phyloP scores from a whole-genome alignment of 805 yeast genomes.

The Yarrowia yakushimensis region DNA sequence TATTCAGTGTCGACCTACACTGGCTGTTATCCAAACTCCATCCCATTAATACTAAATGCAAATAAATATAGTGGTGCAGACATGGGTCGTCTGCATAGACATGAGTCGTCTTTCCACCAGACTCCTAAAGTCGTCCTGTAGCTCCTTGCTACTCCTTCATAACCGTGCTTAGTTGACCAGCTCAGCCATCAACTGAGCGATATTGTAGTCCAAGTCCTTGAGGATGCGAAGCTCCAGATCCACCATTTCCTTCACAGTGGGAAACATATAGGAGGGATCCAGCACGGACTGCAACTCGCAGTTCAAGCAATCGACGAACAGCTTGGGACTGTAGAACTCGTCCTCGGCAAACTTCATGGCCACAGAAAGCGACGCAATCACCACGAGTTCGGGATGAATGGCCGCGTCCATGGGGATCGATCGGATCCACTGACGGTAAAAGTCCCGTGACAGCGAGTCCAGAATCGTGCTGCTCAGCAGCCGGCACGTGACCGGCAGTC shows the following conservation, averaged over 20 bases:
- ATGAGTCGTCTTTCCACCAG: not conserved
- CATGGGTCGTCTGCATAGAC: too few species aligned
- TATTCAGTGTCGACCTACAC: not conserved
- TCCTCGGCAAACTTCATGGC: conserved; percentile 28
- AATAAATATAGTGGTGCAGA: conserved; percentile 23
- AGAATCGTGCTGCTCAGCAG: not conserved
- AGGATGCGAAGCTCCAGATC: conserved; percentile 25
- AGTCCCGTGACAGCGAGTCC: conserved; percentile 27
- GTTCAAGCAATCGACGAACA: conserved; percentile 5
- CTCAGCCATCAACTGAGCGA: conserved; percentile 18
- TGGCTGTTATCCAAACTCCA: not conserved
- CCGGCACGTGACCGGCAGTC: not conserved
- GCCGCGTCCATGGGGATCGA: conserved; percentile 26
- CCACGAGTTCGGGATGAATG: conserved; percentile 27
- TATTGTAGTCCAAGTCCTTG: conserved; percentile 25
- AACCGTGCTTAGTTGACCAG: not conserved
- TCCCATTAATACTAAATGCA: conserved; percentile 20
- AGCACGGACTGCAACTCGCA: not conserved
- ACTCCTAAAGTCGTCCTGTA: not conserved
- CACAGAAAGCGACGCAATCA: conserved; percentile 26
- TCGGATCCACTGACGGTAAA: conserved; percentile 27
- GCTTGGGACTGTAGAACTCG: conserved; percentile 5
- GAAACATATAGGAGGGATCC: not conserved
- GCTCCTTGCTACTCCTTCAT: not conserved
- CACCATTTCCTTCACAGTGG: conserved; percentile 9